Base-by-base conservation (phyloP, 2,329 filamentous ascomycete species). In the Proliferodiscus dingleyae region DNA sequence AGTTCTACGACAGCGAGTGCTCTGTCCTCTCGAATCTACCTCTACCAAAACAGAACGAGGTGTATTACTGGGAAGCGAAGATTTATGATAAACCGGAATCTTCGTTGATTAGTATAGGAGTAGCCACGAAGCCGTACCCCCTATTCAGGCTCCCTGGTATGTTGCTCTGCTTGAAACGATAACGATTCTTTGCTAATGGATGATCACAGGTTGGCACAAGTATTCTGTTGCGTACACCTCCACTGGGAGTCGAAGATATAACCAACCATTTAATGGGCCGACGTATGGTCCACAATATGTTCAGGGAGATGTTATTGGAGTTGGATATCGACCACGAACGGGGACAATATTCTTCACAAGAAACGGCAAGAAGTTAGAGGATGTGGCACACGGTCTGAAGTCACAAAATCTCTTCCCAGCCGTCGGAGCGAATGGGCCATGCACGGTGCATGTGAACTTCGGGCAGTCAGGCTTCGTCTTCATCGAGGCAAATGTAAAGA, bases 51-150 rank as follows among this genome's bases (percentile, higher is more conserved):
- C 93, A 98, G 64, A 98, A 98, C 63, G 93, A 98, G 62, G 91
- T 97, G 9, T 98, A 98, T 67, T 98, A 98, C 68, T 98, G 93
- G 93, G 93, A 98, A 67, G 87, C 90, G 45, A 98, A 98, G 73
- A 85, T 98, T 43, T 98, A 94, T 69, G 93, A 98, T 52, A 97
- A 97, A 69, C 89, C 93, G 3, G 93, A 97, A 53, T 81, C 72
- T 48, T 95, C 89, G 0, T 71, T 89, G 55, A 77, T 98, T 51
- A 90, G 87, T 63, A 89, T 98, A 58, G 93, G 93, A 56, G 87
- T 98, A 74, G 87, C 87, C 37, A 98, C 93, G 16, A 98, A 98
- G 64, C 93, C 93, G 6, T 98, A 98, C 66, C 93, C 93, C 15
- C 71, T 97, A 38, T 98, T 98, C 66, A 77, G 93, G 60, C 70